These are phyloP conservation scores for Erythrophleum fordii DNA, from an alignment of 306 rosid genomes.

Conservation along the genomic window DNA sequence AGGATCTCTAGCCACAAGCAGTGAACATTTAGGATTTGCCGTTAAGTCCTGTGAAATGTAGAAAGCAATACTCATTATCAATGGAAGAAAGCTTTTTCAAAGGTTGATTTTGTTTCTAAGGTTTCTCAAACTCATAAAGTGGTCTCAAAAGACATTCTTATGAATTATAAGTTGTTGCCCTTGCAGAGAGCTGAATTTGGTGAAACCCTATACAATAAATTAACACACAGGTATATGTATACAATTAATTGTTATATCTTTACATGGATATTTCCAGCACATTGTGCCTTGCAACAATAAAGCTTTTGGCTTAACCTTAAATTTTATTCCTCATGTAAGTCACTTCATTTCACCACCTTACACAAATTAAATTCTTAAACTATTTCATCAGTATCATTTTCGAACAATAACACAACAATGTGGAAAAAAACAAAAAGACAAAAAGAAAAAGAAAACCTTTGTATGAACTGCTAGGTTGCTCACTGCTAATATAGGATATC, in stretches of 20 bases:
- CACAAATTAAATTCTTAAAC: slow-evolving; percentile 9
- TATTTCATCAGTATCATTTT: slow-evolving; percentile 6
- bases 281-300: not conserved
- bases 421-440: not conserved
- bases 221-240: not conserved
- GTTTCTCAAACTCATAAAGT: not conserved
- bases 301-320: not conserved
- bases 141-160: not conserved
- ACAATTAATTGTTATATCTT: not conserved
- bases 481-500: slow-evolving; percentile 86
- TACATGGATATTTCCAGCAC: not conserved
- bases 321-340: slow-evolving; percentile 15
- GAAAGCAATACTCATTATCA: slow-evolving; percentile 34
- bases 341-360: slow-evolving; percentile 22
- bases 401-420: not conserved
- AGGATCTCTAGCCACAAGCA: slow-evolving; percentile 89
- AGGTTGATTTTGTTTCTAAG: not conserved
- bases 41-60: slow-evolving; percentile 65
- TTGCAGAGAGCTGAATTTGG: not conserved
- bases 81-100: slow-evolving; percentile 32
- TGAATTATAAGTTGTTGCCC: slow-evolving; percentile 13
- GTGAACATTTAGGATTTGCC: slow-evolving; percentile 79
- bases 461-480: slow-evolving; percentile 86
- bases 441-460: slow-evolving; percentile 51
- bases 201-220: not conserved